Conservation (phyloP, 176 grass and related monocot species). For the Metroxylon sagu region DNA sequence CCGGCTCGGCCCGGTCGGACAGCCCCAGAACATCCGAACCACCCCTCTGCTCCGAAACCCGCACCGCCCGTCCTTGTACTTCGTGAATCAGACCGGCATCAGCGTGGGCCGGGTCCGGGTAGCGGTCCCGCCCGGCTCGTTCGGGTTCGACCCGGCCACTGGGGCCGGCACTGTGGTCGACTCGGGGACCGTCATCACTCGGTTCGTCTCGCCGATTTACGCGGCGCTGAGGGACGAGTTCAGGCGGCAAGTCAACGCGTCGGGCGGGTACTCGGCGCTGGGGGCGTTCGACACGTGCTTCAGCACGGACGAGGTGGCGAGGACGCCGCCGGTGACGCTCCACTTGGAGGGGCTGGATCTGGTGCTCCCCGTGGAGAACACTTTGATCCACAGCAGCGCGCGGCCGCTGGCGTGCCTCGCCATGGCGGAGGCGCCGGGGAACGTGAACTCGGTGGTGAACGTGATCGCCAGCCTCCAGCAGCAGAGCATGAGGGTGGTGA, state of each 20-base stretch:
- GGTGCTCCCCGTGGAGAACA: conserved; percentile 70
- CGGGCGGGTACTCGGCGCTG: conserved; percentile 74
- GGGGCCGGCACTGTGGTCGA: conserved; percentile 85
- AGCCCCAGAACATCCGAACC: conserved; percentile 44
- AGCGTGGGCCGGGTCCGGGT: conserved; percentile 48
- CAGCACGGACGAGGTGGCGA: conserved; percentile 70
- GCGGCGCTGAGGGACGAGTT: conserved; percentile 74
- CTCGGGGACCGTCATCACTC: conserved; percentile 84
- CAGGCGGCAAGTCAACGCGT: conserved; percentile 63
- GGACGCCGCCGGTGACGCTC: conserved; percentile 50
- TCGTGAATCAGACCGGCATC: conserved; percentile 78
- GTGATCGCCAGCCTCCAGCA: conserved; percentile 95
- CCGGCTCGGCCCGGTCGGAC: conserved; percentile 58
- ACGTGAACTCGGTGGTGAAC: conserved; percentile 80
- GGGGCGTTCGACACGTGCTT: conserved; percentile 97
- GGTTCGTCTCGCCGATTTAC: conserved; percentile 76
- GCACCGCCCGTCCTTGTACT: conserved; percentile 77
- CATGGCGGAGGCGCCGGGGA: conserved; percentile 82
- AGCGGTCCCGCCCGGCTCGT: conserved; percentile 36
- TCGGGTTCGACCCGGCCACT: conserved; percentile 54
- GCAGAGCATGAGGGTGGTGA: conserved; percentile 73
- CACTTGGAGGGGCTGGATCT: conserved; percentile 60
- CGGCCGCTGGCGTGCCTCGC: conserved; percentile 76
- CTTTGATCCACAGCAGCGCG: conserved; percentile 90
- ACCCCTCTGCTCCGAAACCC: conserved; percentile 79